Evolutionary conservation across 441 rosid genomes (phyloP).

Genomic region (Macaranga tanarius): DNA sequence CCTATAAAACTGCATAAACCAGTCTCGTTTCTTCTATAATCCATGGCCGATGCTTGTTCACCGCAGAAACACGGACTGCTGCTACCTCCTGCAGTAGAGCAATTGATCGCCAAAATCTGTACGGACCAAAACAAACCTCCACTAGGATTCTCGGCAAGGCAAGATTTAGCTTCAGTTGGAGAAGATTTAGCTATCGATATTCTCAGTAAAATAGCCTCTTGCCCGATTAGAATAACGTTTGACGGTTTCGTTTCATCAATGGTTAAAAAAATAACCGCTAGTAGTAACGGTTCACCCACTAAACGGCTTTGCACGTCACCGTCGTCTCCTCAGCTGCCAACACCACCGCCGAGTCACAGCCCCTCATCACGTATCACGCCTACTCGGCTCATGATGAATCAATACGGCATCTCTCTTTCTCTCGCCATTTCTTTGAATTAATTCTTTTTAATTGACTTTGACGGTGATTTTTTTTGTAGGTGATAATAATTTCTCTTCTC

Average conservation of each 20-base stretch:
- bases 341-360: slow-evolving; percentile 1
- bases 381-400: slow-evolving; percentile 3
- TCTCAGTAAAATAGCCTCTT: slow-evolving; percentile 21
- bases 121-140: slow-evolving; percentile 29
- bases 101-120: slow-evolving; percentile 36
- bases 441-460: neutral
- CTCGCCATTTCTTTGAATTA: neutral
- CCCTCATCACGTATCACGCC: slow-evolving; percentile 15
- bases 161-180: slow-evolving; percentile 30
- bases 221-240: slow-evolving; percentile 13
- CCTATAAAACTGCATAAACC: neutral
- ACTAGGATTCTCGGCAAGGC: slow-evolving; percentile 27
- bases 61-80: neutral
- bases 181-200: slow-evolving; percentile 43
- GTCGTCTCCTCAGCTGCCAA: slow-evolving; percentile 22
- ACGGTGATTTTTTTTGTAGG: neutral
- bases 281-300: slow-evolving; percentile 23
- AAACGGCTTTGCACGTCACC: slow-evolving; percentile 27
- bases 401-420: neutral
- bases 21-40: too few species aligned
- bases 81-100: slow-evolving; percentile 46
- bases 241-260: slow-evolving; percentile 22
- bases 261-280: neutral
- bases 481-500: neutral
- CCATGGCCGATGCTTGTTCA: slow-evolving; percentile 2